These are phyloP conservation scores for Pisolithus orientalis DNA, from an alignment of 768 basidiomycete genomes.

Conservation along the genomic window DNA sequence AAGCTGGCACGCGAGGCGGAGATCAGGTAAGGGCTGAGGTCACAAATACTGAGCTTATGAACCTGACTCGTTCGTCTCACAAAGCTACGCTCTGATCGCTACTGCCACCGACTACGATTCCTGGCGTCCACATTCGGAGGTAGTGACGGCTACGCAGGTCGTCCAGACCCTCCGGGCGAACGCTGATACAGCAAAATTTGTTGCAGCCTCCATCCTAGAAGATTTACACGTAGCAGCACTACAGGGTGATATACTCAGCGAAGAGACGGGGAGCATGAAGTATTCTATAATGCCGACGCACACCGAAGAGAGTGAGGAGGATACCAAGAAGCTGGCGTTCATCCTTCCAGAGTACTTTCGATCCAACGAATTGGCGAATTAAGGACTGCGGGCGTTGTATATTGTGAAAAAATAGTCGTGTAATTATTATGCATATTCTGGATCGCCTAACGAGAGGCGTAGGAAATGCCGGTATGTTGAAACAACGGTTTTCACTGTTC, in stretches of 20 bases:
- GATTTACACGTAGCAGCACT: constrained; percentile 57
- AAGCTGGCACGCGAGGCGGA: constrained; percentile 96
- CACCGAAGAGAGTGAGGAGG: constrained; percentile 47
- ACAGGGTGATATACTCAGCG: constrained; percentile 50
- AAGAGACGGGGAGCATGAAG: constrained; percentile 79
- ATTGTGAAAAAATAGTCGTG: too few relatives aligned
- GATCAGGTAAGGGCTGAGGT: constrained; percentile 50
- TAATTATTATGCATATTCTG: too few relatives aligned
- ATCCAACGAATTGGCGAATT: not conserved
- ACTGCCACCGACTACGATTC: constrained; percentile 94
- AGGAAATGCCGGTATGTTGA: too few relatives aligned
- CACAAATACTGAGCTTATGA: not conserved
- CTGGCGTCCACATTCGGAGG: constrained; percentile 75
- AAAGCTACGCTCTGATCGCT: constrained; percentile 86
- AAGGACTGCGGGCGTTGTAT: not conserved
- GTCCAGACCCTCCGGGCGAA: constrained; percentile 84
- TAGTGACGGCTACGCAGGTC: constrained; percentile 89
- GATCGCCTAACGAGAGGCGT: too few relatives aligned
- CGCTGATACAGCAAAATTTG: constrained; percentile 77
- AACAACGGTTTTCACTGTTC: too few relatives aligned
- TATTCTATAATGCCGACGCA: constrained; percentile 77
- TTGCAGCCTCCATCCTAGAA: constrained; percentile 62
- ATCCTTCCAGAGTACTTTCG: constrained; percentile 75
- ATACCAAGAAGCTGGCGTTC: constrained; percentile 63
- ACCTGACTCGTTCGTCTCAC: not conserved